Base-by-base conservation (phyloP, 805 yeast species). In the Lipomyces mesembrius region DNA sequence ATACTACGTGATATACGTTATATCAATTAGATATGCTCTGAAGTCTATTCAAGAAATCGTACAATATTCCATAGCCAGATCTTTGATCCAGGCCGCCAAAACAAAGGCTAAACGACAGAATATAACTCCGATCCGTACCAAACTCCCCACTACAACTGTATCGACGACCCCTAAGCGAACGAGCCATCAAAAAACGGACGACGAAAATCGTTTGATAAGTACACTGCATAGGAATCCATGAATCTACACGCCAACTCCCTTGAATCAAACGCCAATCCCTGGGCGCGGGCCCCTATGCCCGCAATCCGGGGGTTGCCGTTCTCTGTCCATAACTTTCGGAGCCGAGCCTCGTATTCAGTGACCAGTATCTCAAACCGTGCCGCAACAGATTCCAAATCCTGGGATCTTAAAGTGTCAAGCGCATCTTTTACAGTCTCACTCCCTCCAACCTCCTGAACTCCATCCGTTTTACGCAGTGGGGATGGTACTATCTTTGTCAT, bases 401-500 rank as follows among this genome's bases (percentile, higher is more conserved):
- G 17, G 27, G 32, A 66, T 22, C 60, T 9, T n/a, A 61, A 20
- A 0, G 14, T 37, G 17, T 27, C 53, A n/a, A n/a, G 2, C 1
- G 58, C 22, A 2, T 9, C 20, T 6, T 53, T 14, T 12, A 60
- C 53, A n/a, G 52, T 25, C 49, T 20, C 51, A 51, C 53, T 9
- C 0, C 20, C 34, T 9, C 20, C 20, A 34, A n/a, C 29, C 9
- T 29, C 46, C 25, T 3, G 63, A 43, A 22, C 35, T 11, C 34
- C 53, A 27, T 35, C 27, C 58, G 43, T 9, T 25, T 61, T 22
- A 11, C 57, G 29, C 34, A 29, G 22, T 9, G 53, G 27, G 51
- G 64, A 20, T 35, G 52, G 57, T 25, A 62, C 60, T 14, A 66
- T 57, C 51, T 63, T 67, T 5, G 58, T 52, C 70, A 66, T 66